Base-by-base conservation (phyloP, 106 monocot genomes). In the Allium cepa region DNA sequence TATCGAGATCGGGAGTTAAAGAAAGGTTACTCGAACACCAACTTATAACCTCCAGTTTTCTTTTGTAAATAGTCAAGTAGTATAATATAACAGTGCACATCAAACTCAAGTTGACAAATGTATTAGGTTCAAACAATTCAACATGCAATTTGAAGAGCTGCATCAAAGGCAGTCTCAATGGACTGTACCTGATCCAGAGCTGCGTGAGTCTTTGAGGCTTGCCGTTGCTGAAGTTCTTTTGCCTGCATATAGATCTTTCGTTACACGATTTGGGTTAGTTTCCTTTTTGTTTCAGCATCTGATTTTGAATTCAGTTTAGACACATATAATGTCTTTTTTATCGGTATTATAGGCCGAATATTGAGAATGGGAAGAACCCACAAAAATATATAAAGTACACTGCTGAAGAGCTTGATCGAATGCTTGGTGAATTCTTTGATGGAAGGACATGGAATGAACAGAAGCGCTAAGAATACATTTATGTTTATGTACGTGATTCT, bases 361-460 rank as follows among this genome's bases (percentile, higher is more conserved):
- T 94, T 55, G 94, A 94, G 78, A 80, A 68, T 55, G 78, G 80
- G 26, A 90, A 85, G 70, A 87, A 90, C 60, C 87, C 82, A 11
- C 77, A 80, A 59, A 94, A 81, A 56, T 87, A 85, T 56, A 67
- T 85, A 8, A 82, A 71, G 62, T 87, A 87, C 71, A 83, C 72
- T n/a, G 81, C 85, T 0, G 94, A 90, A 62, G 87, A 85, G 45
- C 80, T 94, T 7, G 87, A 90, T 1, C 71, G 78, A 26, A 80
- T 90, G 79, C 68, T 94, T 3, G 75, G 85, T 11, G 80, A 88
- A 59, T 87, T 94, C 75, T 94, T 94, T 26, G 87, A 94, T 49
- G 90, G 94, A 45, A 82, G 81, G 74, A 80, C 82, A 16, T 85
- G 79, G 77, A 69, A 56, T 49, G 94, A 95, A 14, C 82, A 73